Percentiles rank a stretch among this genome's conserved stretches.
phyloP scores from a whole-genome alignment of 2,329 filamentous ascomycete genomes.

The Microsporum audouinii region DNA sequence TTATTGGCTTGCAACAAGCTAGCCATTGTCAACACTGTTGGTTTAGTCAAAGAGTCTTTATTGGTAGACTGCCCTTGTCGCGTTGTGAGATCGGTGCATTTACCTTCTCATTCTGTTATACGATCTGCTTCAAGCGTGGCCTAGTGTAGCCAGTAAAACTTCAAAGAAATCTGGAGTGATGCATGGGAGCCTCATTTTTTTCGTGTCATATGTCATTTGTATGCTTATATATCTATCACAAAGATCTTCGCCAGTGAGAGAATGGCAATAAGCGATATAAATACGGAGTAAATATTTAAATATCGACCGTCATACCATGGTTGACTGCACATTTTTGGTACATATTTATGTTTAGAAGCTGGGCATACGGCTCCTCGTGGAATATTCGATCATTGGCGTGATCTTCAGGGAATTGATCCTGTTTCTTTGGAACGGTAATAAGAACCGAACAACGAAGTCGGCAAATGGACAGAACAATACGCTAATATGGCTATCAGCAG shows the following conservation, averaged over 20 bases:
- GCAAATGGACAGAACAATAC: background rate
- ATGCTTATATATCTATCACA: background rate
- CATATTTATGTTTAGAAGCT: background rate
- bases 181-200: background rate
- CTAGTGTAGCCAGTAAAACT: background rate
- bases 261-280: background rate
- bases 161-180: background rate
- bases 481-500: background rate
- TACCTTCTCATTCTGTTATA: background rate
- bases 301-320: background rate
- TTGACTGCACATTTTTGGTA: background rate
- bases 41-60: background rate
- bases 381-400: background rate
- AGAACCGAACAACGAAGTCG: background rate
- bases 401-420: background rate
- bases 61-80: background rate
- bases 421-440: background rate
- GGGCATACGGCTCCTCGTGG: background rate
- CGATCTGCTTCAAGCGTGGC: background rate
- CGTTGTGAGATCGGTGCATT: background rate
- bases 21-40: background rate
- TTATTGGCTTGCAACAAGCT: background rate
- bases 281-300: background rate
- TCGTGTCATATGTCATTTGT: background rate
- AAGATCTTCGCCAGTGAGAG: background rate